Percentiles rank a stretch among this genome's conserved stretches.
Conservation (phyloP, 2,329 filamentous ascomycete species). For the Trichothecium roseum region DNA sequence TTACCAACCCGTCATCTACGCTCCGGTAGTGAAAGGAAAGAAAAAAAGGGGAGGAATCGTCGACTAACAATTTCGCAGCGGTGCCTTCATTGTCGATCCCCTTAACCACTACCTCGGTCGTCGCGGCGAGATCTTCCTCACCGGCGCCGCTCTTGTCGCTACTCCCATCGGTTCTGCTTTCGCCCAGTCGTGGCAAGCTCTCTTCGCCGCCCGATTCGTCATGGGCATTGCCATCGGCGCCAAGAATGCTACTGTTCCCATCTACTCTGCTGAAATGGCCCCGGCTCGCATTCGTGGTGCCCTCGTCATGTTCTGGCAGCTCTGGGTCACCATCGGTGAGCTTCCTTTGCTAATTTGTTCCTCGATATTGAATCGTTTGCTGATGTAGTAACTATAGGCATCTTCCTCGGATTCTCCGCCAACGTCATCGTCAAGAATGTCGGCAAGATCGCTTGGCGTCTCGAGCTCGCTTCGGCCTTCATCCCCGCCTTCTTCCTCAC, state of each 20-base stretch:
- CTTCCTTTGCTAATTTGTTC: no score
- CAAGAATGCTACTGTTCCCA: constrained; percentile 53
- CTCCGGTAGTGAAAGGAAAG: not conserved
- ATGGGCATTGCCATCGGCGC: constrained; percentile 60
- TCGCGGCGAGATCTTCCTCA: constrained; percentile 55
- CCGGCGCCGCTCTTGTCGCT: constrained; percentile 26
- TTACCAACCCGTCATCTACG: no score
- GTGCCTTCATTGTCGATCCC: constrained; percentile 27
- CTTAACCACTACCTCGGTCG: constrained; percentile 53
- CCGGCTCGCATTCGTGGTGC: constrained; percentile 59
- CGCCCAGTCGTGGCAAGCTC: constrained; percentile 50
- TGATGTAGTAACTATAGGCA: constrained; percentile 17
- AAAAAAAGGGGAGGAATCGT: not conserved
- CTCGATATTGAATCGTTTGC: no score
- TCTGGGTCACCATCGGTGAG: constrained; percentile 6
- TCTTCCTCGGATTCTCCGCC: constrained; percentile 37
- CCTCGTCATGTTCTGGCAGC: constrained; percentile 67
- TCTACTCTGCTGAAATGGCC: constrained; percentile 63
- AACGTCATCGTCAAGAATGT: constrained; percentile 43
- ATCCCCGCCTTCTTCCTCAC: constrained; percentile 39
- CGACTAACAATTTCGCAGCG: constrained; percentile 30
- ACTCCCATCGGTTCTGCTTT: constrained; percentile 46
- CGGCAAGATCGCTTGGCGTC: constrained; percentile 46
- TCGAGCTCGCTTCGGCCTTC: constrained; percentile 52
- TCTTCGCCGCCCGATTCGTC: constrained; percentile 53